Percentiles rank a stretch among this genome's conserved stretches.
Conservation (phyloP, 228 moss, liverwort and hornwort genomes). For the Sphagnum fallax region DNA sequence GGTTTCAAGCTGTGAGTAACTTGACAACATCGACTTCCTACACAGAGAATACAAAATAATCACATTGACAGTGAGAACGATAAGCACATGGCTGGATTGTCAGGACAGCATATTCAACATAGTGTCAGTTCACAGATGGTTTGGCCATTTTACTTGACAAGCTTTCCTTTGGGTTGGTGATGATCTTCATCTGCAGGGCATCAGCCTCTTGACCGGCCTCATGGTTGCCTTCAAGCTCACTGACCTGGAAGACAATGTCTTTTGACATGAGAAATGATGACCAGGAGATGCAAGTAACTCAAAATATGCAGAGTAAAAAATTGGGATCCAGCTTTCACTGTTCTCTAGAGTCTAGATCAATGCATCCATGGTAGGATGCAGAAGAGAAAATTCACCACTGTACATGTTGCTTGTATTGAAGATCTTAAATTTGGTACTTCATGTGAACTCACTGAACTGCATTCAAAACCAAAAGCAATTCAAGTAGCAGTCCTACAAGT, state of each 20-base stretch:
- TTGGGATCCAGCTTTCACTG: no score
- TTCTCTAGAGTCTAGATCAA: no score
- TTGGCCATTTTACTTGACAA: no score
- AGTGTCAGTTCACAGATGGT: no score
- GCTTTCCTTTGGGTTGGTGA: conserved; percentile 59
- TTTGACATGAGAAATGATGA: no score
- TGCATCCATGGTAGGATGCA: no score
- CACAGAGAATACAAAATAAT: not conserved
- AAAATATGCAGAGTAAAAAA: no score
- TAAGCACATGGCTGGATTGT: no score
- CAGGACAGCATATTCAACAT: no score
- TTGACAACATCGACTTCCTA: conserved; percentile 99
- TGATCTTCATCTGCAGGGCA: conserved; percentile 94
- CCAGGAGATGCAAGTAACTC: no score
- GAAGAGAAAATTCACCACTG: not conserved
- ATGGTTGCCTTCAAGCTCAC: conserved; percentile 89
- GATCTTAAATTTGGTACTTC: conserved; percentile 97
- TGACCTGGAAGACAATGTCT: conserved; percentile 31
- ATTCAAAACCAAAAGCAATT: not conserved
- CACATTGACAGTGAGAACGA: no score
- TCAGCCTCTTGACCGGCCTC: conserved; percentile 73
- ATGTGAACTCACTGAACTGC: conserved; percentile 93
- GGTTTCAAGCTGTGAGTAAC: conserved; percentile 83
- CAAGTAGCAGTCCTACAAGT: no score
- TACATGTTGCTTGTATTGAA: conserved; percentile 98